A percentile compares a stretch with the other conserved stretches of the same genome.
These are phyloP conservation scores for Mycena chlorophos DNA, from an alignment of 768 basidiomycete species.

Conservation along the genomic window DNA sequence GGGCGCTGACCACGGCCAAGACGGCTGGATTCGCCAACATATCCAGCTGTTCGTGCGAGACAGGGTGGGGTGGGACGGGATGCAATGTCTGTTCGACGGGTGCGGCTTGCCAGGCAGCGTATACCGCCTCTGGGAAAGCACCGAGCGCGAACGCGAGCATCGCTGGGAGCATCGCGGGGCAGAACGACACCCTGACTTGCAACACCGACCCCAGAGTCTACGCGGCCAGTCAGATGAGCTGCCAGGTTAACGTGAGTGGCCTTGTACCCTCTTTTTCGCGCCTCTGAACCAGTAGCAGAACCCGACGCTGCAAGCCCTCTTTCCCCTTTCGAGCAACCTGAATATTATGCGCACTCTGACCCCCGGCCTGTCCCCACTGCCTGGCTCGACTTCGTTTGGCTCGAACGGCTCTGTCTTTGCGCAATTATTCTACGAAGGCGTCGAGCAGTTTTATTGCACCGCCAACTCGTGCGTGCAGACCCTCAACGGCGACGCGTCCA, in stretches of 20 bases:
- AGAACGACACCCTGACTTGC: constrained; percentile 74
- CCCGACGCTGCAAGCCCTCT: constrained; percentile 78
- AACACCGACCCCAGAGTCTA: constrained; percentile 69
- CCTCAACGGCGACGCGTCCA: constrained; percentile 42
- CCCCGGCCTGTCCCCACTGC: constrained; percentile 65
- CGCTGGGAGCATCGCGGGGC: constrained; percentile 29
- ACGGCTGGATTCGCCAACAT: constrained; percentile 60
- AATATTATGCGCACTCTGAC: constrained; percentile 80
- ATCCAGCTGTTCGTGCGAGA: constrained; percentile 68
- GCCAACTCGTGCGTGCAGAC: constrained; percentile 72
- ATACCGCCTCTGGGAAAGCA: constrained; percentile 42
- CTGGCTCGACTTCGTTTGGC: constrained; percentile 62
- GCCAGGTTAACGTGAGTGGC: constrained; percentile 71
- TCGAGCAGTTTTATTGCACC: constrained; percentile 85
- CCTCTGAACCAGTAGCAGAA: constrained; percentile 49
- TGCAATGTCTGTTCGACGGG: constrained; percentile 79
- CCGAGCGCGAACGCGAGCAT: constrained; percentile 32
- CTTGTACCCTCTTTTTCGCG: neutral
- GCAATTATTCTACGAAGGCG: constrained; percentile 75
- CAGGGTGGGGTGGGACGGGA: constrained; percentile 74
- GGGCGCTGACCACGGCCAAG: constrained; percentile 48
- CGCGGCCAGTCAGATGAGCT: constrained; percentile 82
- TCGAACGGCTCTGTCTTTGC: constrained; percentile 53
- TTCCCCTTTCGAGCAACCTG: constrained; percentile 66
- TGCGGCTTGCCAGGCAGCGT: constrained; percentile 68